Conservation (phyloP, 352 stramenopile genomes). For the Globisporangium viniferum region DNA sequence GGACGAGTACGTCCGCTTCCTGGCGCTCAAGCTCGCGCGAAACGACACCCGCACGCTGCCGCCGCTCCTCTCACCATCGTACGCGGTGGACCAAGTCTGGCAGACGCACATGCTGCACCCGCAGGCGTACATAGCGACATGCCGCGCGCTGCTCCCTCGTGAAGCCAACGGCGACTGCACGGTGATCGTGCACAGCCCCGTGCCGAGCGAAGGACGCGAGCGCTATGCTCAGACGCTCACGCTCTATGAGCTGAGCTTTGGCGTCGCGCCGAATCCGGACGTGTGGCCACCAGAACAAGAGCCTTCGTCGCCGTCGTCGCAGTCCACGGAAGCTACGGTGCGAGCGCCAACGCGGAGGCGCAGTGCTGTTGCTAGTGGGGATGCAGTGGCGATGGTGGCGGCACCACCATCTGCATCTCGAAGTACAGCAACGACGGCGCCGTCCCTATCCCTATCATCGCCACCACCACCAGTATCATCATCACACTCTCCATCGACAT, state of each 20-base stretch:
- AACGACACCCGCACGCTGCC: background rate
- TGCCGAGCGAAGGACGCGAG: background rate
- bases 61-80: background rate
- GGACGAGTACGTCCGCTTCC: slow-evolving; percentile 4
- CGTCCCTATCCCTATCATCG: background rate
- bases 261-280: background rate
- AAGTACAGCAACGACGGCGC: background rate
- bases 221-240: background rate
- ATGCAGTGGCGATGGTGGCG: background rate
- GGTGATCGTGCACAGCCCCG: background rate
- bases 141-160: background rate
- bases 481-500: background rate
- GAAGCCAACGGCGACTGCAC: background rate
- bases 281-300: background rate
- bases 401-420: background rate
- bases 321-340: background rate
- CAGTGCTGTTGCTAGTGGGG: background rate
- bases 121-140: background rate
- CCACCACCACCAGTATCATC: background rate
- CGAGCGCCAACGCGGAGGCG: background rate
- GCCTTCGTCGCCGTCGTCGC: background rate
- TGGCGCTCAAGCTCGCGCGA: background rate
- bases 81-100: background rate
- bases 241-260: background rate
- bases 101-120: background rate